These are phyloP conservation scores for Mycena capillaripes DNA, from an alignment of 768 basidiomycete species.

Conservation along the genomic window DNA sequence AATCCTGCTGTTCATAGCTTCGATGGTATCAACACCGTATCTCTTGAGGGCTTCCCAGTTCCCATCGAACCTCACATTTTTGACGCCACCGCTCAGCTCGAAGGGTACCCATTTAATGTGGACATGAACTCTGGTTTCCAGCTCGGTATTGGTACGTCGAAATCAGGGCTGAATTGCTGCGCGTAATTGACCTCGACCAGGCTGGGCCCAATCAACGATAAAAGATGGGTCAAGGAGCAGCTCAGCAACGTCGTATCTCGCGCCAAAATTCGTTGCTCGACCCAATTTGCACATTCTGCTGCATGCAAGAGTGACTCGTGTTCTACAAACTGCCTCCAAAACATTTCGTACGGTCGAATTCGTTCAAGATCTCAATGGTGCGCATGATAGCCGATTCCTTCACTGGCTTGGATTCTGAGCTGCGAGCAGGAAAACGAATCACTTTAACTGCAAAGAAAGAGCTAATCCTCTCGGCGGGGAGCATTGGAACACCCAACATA, in stretches of 20 bases:
- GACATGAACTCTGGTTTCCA: constrained; percentile 35
- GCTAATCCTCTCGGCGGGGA: constrained; percentile 47
- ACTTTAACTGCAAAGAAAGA: constrained; percentile 44
- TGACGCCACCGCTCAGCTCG: constrained; percentile 39
- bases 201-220: constrained; percentile 39
- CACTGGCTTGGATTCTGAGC: too few species aligned
- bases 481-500: constrained; percentile 40
- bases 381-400: not conserved
- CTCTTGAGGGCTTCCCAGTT: constrained; percentile 37
- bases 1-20: constrained; percentile 43
- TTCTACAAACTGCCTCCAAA: constrained; percentile 32
- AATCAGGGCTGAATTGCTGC: not conserved
- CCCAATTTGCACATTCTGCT: constrained; percentile 48
- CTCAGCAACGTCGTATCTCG: constrained; percentile 50
- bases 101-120: constrained; percentile 29
- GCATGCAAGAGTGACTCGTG: constrained; percentile 41
- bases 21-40: constrained; percentile 39
- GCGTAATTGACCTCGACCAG: constrained; percentile 18
- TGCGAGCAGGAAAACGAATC: not conserved
- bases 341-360: constrained; percentile 6
- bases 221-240: constrained; percentile 43
- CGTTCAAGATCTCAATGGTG: not conserved
- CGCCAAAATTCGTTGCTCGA: constrained; percentile 41
- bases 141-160: constrained; percentile 31
- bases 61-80: constrained; percentile 41